Evolutionary conservation across 192 early-diverging fungal species (phyloP), one percentile per base, ranked within the genome.

Genomic region (Chytriomyces sp.): DNA sequence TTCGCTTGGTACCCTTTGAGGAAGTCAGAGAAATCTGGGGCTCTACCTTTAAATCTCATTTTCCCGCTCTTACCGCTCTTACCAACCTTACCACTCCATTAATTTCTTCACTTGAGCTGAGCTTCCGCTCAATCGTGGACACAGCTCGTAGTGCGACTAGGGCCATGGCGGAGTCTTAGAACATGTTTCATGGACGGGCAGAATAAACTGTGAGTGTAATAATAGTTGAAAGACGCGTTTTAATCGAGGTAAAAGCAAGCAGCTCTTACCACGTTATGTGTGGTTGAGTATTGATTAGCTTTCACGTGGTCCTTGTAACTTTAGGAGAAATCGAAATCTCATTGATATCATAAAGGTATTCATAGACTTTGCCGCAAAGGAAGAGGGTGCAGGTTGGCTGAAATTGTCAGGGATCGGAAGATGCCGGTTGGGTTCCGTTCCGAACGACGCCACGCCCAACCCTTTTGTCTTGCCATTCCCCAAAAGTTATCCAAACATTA

Each of bases 11-110:
- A 49, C 38, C 82, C 77, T 52, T 53, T 65, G 53, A 37, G 22
- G 10, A 34, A 32, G 22, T 63, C 33, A 61, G 22, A 22, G 14
- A n/a, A 49, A 14, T 49, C 44, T 49, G 17, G 2, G 14, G 19
- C 57, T 22, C 17, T 19, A 83, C 78, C 77, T 72, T 36, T 64
- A 49, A 38, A 89, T 89, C 72, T 89, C 87, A 36, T 78, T 31
- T 56, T 89, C 87, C 25, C 87, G 56, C 61, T 86, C 85, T 38
- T 86, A 70, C 87, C 87, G 88, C 67, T 89, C 87, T 54, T 69
- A 49, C 52, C 88, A 59, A 62, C 88, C 87, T 86, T 88, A 88
- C 54, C 81, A 84, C 65, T 89, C 87, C 87, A 89, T 89, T 86
- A 89, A 88, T 58, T 75, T 78, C 62, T 88, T 40, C 87, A 65